phyloP scores from a whole-genome alignment of 2,329 filamentous ascomycete species.

The Sporothrix humicola region DNA sequence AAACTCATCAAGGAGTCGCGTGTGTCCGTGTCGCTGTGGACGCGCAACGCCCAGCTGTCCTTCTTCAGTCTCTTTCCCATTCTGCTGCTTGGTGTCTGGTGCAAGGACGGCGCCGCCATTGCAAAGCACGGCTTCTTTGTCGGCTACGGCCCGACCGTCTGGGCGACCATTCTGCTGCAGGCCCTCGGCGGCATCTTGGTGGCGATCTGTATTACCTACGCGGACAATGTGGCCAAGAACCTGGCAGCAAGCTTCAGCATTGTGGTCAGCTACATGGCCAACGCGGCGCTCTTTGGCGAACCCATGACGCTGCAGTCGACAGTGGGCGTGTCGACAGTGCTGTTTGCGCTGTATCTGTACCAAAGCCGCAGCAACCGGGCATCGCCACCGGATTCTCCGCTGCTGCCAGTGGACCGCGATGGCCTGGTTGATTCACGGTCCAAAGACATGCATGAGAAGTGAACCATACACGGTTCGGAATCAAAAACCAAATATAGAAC shows the following conservation, averaged over 20 bases:
- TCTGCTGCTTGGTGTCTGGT: slow-evolving; percentile 20
- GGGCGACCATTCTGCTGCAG: slow-evolving; percentile 25
- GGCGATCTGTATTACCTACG: slow-evolving; percentile 27
- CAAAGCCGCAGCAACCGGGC: slow-evolving; percentile 20
- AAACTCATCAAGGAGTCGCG: slow-evolving; percentile 30
- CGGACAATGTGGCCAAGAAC: slow-evolving; percentile 30
- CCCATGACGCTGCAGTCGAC: slow-evolving; percentile 29
- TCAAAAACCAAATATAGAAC: slow-evolving; percentile 1
- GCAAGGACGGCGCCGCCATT: slow-evolving; percentile 26
- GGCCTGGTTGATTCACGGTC: neutral
- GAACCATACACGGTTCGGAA: neutral
- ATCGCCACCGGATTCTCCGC: neutral
- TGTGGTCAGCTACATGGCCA: slow-evolving; percentile 26
- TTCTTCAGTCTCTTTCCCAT: slow-evolving; percentile 30
- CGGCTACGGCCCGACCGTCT: slow-evolving; percentile 27
- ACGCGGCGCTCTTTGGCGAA: slow-evolving; percentile 18
- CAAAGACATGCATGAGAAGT: slow-evolving; percentile 12
- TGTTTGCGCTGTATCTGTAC: slow-evolving; percentile 23
- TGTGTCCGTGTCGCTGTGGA: slow-evolving; percentile 28
- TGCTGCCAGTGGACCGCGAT: slow-evolving; percentile 4
- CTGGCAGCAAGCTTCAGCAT: slow-evolving; percentile 29
- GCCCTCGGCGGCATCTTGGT: slow-evolving; percentile 27
- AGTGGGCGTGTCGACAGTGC: slow-evolving; percentile 12
- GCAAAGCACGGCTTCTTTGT: slow-evolving; percentile 28
- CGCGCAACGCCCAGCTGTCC: slow-evolving; percentile 27